Evolutionary conservation across 2,329 filamentous ascomycete species (phyloP).

Genomic region (Rhynchosporium agropyri): DNA sequence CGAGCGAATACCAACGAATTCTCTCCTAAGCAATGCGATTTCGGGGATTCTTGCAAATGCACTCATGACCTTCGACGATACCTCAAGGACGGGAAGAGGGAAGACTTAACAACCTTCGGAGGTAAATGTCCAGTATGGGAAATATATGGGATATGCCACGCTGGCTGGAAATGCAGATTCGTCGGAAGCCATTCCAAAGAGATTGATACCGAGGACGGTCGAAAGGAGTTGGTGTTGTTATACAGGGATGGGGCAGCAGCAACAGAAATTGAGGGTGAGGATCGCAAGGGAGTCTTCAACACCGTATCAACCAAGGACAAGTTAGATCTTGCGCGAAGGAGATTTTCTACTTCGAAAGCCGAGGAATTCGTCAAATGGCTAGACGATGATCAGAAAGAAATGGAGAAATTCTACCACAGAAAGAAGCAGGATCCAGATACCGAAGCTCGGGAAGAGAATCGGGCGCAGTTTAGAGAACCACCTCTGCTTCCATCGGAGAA

Average conservation of each 20-base stretch:
- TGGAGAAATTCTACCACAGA: constrained; percentile 52
- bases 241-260: constrained; percentile 44
- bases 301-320: constrained; percentile 71
- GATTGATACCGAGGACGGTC: constrained; percentile 74
- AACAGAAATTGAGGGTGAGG: constrained; percentile 45
- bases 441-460: constrained; percentile 64
- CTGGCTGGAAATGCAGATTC: constrained; percentile 95
- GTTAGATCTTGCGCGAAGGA: constrained; percentile 73
- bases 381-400: constrained; percentile 61
- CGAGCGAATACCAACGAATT: constrained; percentile 76
- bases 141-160: constrained; percentile 72
- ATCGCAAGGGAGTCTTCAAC: constrained; percentile 71
- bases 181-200: constrained; percentile 85
- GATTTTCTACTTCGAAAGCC: constrained; percentile 69
- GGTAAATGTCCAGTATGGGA: constrained; percentile 84
- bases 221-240: constrained; percentile 76
- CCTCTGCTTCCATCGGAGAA: constrained; percentile 93
- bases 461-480: constrained; percentile 81
- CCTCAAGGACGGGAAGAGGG: constrained; percentile 76
- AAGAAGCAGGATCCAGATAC: constrained; percentile 44
- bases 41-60: constrained; percentile 78
- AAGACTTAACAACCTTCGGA: constrained; percentile 74
- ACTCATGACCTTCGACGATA: constrained; percentile 87
- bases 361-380: constrained; percentile 80
- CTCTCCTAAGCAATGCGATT: constrained; percentile 75